phyloP scores from a whole-genome alignment of 345 rosid species.

The Citrus inodora region DNA sequence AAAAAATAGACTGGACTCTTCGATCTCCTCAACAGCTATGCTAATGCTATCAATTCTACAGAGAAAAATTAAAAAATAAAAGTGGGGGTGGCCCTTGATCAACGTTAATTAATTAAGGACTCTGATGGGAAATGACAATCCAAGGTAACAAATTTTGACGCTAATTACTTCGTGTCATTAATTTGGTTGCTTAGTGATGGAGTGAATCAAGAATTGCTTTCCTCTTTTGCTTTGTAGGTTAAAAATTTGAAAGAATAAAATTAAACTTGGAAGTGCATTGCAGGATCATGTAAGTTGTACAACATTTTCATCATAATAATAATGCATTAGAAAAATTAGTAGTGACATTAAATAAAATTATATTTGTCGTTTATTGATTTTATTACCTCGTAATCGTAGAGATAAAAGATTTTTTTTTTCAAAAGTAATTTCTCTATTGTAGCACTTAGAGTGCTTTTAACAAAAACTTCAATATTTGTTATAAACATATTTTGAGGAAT shows the following conservation, averaged over 20 bases:
- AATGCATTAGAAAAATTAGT: too few species aligned
- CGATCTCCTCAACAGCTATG: background rate
- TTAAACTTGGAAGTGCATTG: too few species aligned
- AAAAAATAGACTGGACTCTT: background rate
- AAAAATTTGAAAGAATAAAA: too few species aligned
- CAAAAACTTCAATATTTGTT: background rate
- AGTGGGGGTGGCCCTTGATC: background rate
- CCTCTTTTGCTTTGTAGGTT: too few species aligned
- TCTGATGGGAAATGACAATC: slow-evolving; percentile 16
- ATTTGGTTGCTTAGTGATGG: background rate
- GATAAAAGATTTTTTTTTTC: too few species aligned
- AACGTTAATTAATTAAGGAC: background rate
- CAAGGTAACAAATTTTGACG: background rate
- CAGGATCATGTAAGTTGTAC: too few species aligned
- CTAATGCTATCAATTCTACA: background rate
- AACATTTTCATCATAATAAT: too few species aligned
- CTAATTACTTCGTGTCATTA: background rate
- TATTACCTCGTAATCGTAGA: too few species aligned
- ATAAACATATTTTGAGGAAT: background rate
- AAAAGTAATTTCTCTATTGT: background rate
- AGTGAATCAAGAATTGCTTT: background rate
- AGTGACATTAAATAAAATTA: too few species aligned
- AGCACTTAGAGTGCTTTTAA: background rate
- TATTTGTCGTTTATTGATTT: too few species aligned
- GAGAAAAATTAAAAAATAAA: background rate